Evolutionary conservation across 768 basidiomycete genomes (phyloP).

Genomic region (Boletus tylopilopsis): DNA sequence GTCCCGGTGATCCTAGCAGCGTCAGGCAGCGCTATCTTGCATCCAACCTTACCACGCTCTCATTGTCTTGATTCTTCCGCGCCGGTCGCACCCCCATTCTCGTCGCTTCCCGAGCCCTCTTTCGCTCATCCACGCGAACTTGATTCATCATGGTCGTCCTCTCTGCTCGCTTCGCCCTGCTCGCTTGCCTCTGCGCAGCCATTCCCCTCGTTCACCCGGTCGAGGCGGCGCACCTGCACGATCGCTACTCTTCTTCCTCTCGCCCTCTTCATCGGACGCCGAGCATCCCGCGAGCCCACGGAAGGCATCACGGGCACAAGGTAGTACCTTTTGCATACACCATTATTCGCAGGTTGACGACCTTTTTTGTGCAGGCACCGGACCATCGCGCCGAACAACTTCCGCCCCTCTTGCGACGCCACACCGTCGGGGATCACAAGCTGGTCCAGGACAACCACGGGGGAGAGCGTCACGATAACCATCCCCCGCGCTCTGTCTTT

Average conservation of each 20-base stretch:
- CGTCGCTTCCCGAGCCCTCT: slow-evolving; percentile 11
- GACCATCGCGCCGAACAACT: not conserved
- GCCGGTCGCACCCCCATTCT: slow-evolving; percentile 22
- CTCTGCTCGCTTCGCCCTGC: slow-evolving; percentile 42
- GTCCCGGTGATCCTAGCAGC: slow-evolving; percentile 52
- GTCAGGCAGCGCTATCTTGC: slow-evolving; percentile 14
- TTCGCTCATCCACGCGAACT: slow-evolving; percentile 13
- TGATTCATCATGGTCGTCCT: slow-evolving; percentile 46
- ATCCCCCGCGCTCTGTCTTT: slow-evolving; percentile 15
- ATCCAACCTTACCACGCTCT: slow-evolving; percentile 17
- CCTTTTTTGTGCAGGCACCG: not conserved
- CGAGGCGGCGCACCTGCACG: slow-evolving; percentile 38
- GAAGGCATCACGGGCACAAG: not conserved
- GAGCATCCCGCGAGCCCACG: not conserved
- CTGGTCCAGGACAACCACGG: not conserved
- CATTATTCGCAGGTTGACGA: not conserved
- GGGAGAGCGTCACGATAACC: not conserved
- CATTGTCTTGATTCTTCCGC: slow-evolving; percentile 20
- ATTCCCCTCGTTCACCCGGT: slow-evolving; percentile 36
- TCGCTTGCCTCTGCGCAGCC: slow-evolving; percentile 44
- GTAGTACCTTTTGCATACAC: not conserved
- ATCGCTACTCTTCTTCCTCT: slow-evolving; percentile 11
- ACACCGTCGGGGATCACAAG: not conserved
- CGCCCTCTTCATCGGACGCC: not conserved
- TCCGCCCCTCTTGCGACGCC: slow-evolving; percentile 18